Conservation (phyloP, 805 yeast species). For the Yamadazyma scolyti region DNA sequence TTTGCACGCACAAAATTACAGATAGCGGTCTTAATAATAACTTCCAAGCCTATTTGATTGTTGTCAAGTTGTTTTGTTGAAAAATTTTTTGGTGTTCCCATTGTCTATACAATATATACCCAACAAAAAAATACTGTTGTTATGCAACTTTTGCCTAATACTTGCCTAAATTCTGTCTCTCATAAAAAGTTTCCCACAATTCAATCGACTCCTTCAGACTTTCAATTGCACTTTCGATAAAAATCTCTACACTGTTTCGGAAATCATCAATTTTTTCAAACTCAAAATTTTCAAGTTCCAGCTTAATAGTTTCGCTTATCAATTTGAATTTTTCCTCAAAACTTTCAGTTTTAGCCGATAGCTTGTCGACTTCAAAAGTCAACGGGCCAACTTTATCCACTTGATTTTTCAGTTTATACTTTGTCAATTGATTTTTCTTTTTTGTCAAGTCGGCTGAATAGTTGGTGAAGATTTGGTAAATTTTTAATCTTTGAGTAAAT, state of each 20-base stretch:
- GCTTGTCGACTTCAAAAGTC: constrained; percentile 54
- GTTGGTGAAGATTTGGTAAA: constrained; percentile 39
- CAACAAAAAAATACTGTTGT: no score
- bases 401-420: constrained; percentile 47
- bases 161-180: constrained; percentile 29
- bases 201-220: constrained; percentile 89
- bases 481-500: constrained; percentile 68
- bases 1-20: no score
- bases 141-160: no score
- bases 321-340: constrained; percentile 61
- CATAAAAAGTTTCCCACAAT: constrained; percentile 86
- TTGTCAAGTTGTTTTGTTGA: no score
- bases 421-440: constrained; percentile 43
- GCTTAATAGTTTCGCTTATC: constrained; percentile 61
- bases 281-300: constrained; percentile 69
- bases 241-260: constrained; percentile 84
- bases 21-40: no score
- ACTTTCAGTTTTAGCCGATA: constrained; percentile 49
- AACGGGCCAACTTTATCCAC: constrained; percentile 58
- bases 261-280: constrained; percentile 76
- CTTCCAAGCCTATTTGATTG: no score
- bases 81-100: no score
- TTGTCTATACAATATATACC: no score
- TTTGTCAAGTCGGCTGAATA: constrained; percentile 42
- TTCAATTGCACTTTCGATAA: constrained; percentile 85